Base-by-base conservation (phyloP, 2,329 filamentous ascomycete species). In the Talaromyces sp. region DNA sequence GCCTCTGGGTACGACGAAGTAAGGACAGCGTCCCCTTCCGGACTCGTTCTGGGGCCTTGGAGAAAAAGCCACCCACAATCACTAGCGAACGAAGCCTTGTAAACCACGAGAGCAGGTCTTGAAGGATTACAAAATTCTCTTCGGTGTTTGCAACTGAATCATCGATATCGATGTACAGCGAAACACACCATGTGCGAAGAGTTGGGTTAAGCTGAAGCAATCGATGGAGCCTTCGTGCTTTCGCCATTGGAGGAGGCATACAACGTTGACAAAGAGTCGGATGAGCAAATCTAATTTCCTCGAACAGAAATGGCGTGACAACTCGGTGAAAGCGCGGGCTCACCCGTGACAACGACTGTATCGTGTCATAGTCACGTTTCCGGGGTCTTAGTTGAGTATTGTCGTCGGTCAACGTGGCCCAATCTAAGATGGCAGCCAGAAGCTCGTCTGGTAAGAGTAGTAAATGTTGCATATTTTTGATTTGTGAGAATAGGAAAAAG, bases 41-140 rank as follows among this genome's bases (percentile, higher is more conserved):
- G 17, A 49, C 29, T 13, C 14, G 3, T 10, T 40, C 45, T 4
- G 46, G 37, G 10, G 36, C 29, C n/a, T 36, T 32, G 7, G 27
- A 40, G 27, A 40, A 46, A 22, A 50, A 54, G 6, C 47, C 52
- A 13, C 52, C 45, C 41, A 40, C 44, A 9, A 51, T 22, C 2
- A 41, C 39, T 11, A 55, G 29, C 32, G 49, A 48, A 11, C 40
- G 32, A 13, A 51, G 46, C 17, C 29, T 39, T 3, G 19, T 41
- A 4, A 51, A 42, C 52, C 52, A 55, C 1, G 35, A 46, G 7
- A 55, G 9, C 6, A 55, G 14, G 29, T 55, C 52, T 24, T 35
- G 24, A 1, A 39, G 24, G 6, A 51, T 19, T 5, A 45, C 14
- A 27, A 49, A 55, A 14, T 55, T 49, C 14, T 49, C 30, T 7